These are phyloP conservation scores for Aristolochia fimbriata DNA, from an alignment of 164 flowering plant species.

Conservation along the genomic window DNA sequence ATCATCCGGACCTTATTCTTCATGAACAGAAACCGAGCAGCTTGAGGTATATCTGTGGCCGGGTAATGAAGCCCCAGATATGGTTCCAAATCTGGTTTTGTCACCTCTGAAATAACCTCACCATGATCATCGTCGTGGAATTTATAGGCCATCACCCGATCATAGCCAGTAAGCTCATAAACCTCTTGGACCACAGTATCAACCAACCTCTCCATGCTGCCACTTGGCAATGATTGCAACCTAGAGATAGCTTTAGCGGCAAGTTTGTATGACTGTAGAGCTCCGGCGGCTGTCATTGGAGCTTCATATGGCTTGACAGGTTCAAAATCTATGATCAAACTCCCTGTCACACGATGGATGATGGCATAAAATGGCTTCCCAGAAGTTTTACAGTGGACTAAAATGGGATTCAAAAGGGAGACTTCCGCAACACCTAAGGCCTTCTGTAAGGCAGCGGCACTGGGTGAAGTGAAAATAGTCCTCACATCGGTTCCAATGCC, in stretches of 20 bases:
- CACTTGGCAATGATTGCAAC: constrained; percentile 72
- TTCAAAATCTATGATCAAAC: constrained; percentile 73
- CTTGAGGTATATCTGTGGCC: constrained; percentile 89
- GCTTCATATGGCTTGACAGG: constrained; percentile 82
- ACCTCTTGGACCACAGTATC: constrained; percentile 84
- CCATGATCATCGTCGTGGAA: constrained; percentile 94
- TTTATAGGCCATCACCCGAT: constrained; percentile 81
- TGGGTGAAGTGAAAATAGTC: constrained; percentile 63
- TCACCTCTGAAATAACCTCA: constrained; percentile 67
- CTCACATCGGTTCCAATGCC: constrained; percentile 72
- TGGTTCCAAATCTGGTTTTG: constrained; percentile 69
- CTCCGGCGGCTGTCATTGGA: constrained; percentile 91
- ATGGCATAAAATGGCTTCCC: constrained; percentile 89
- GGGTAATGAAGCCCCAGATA: constrained; percentile 87
- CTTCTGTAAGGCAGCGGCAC: constrained; percentile 71
- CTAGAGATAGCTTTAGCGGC: constrained; percentile 79
- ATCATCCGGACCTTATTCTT: constrained; percentile 86
- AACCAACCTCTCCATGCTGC: constrained; percentile 64
- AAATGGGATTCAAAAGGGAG: constrained; percentile 66
- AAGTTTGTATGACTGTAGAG: constrained; percentile 80
- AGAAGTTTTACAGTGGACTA: constrained; percentile 79
- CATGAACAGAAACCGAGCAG: constrained; percentile 77
- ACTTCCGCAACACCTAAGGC: constrained; percentile 71
- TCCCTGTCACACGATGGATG: constrained; percentile 63
- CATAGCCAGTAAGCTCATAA: constrained; percentile 82